Evolutionary conservation across 176 grass and related monocot species (phyloP).

Genomic region (Neostapfia colusana): DNA sequence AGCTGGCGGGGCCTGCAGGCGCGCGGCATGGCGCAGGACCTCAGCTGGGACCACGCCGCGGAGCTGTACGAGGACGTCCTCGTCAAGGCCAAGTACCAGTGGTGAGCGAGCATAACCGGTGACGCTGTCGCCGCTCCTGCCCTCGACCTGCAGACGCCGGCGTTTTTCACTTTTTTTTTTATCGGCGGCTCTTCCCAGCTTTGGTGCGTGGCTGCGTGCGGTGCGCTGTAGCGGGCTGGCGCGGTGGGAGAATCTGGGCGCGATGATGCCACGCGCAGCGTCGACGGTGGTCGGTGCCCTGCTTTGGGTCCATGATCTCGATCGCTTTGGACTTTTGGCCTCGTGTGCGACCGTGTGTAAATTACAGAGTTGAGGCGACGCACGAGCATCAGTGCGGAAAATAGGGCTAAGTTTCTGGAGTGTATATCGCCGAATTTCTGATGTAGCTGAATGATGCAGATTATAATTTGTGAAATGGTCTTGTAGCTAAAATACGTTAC

Average conservation of each 20-base stretch:
- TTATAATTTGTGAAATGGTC: no score
- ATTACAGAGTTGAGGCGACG: neutral
- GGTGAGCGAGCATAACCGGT: conserved; percentile 26
- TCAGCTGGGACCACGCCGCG: conserved; percentile 90
- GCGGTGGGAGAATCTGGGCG: neutral
- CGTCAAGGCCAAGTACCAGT: conserved; percentile 92
- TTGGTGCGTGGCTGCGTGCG: neutral
- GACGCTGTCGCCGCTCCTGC: conserved; percentile 4
- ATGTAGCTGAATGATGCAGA: no score
- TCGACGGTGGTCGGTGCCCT: neutral
- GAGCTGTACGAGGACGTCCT: conserved; percentile 86
- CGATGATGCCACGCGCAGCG: neutral
- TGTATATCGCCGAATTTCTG: neutral
- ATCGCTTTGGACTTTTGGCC: neutral
- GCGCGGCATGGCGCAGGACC: conserved; percentile 81
- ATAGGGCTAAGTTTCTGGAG: neutral
- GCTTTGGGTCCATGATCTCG: neutral
- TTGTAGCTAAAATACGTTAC: no score
- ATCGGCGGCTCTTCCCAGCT: no score
- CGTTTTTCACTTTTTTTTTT: no score
- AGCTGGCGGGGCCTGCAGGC: conserved; percentile 74
- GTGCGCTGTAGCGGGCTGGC: neutral
- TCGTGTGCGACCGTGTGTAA: conserved; percentile 19
- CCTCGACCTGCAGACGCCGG: neutral
- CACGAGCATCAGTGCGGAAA: neutral